phyloP scores from a whole-genome alignment of 116 monocot species.

The Phalaenopsis hybrid region DNA sequence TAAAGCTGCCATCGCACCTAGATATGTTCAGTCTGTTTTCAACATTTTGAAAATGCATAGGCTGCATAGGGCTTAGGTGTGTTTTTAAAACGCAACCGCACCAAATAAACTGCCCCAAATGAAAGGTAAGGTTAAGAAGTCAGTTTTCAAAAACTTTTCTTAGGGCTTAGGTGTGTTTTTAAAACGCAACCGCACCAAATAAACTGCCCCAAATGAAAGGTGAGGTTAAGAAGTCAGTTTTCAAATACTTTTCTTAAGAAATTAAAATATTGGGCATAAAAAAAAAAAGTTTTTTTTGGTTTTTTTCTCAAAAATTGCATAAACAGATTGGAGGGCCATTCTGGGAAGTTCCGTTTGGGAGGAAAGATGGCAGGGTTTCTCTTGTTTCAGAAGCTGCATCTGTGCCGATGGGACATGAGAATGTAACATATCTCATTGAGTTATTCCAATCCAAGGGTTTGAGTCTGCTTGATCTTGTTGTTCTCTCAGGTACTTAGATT shows the following conservation, averaged over 20 bases:
- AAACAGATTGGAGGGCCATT: conserved; percentile 58
- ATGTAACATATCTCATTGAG: conserved; percentile 66
- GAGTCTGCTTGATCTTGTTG: conserved; percentile 48
- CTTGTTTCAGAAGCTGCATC: conserved; percentile 28
- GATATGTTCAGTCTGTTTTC: too few species aligned
- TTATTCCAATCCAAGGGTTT: conserved; percentile 76
- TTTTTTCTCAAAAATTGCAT: background rate
- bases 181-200: too few species aligned
- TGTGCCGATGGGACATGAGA: conserved; percentile 65
- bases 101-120: too few species aligned
- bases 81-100: too few species aligned
- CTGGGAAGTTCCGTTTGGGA: conserved; percentile 59
- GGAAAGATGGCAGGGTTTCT: conserved; percentile 59
- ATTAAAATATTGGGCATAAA: background rate
- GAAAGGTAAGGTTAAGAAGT: too few species aligned
- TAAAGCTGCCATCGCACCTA: too few species aligned
- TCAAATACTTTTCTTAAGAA: background rate
- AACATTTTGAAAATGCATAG: too few species aligned
- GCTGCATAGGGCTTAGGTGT: too few species aligned
- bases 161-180: too few species aligned
- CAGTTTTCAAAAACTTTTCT: too few species aligned
- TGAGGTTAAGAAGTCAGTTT: too few species aligned
- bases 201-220: too few species aligned
- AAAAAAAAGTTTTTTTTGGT: background rate
- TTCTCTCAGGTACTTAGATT: conserved; percentile 43